These are phyloP conservation scores for Alliaria petiolata DNA, from an alignment of 345 rosid species.

Conservation along the genomic window DNA sequence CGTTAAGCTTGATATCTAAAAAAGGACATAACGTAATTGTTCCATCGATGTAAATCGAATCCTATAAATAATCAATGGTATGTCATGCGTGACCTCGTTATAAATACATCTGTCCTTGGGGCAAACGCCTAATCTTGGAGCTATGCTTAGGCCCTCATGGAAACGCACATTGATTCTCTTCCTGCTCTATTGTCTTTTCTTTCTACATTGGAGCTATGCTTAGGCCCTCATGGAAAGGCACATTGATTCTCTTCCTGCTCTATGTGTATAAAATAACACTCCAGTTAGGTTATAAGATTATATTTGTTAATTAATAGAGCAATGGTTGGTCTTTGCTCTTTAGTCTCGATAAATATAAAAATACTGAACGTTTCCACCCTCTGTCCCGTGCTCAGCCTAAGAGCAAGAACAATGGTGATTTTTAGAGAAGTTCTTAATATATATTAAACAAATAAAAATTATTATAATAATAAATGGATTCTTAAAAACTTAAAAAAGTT, in stretches of 20 bases:
- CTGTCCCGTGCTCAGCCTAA: no score
- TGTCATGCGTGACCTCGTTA: constrained; percentile 11
- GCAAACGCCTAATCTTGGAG: background rate
- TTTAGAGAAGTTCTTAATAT: no score
- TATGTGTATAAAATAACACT: background rate
- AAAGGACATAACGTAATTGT: no score
- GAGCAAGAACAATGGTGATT: no score
- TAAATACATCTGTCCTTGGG: background rate
- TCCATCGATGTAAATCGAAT: no score
- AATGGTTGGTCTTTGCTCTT: no score
- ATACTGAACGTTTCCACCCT: no score
- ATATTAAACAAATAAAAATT: no score
- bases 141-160: background rate
- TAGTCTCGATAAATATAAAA: background rate
- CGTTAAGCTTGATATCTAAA: background rate
- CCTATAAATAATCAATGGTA: background rate
- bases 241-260: background rate
- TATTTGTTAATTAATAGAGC: background rate
- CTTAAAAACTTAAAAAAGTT: no score
- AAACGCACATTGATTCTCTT: background rate
- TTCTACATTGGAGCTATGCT: constrained; percentile 10
- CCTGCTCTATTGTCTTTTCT: no score
- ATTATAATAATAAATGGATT: no score
- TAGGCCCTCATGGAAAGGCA: background rate
- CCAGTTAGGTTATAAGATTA: background rate